Percentiles rank a stretch among this genome's conserved stretches.
These are phyloP conservation scores for Picochlorum sp. DNA, from an alignment of 139 green algal genomes.

Conservation along the genomic window DNA sequence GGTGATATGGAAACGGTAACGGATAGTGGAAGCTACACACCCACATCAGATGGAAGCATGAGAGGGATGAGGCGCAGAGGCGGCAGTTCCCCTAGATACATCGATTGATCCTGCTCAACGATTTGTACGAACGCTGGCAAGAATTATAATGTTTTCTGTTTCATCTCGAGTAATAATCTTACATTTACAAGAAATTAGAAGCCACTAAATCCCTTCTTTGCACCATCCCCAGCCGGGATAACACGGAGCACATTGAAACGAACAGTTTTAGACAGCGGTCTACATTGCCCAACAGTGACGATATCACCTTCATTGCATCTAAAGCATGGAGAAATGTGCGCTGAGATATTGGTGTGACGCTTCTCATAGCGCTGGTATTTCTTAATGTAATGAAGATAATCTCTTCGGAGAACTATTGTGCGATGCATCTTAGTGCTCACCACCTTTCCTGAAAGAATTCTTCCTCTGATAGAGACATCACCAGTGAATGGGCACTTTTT, in stretches of 20 bases:
- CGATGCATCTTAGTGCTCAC: conserved; percentile 96
- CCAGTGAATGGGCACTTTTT: conserved; percentile 99
- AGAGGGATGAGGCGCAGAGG: conserved; percentile 1
- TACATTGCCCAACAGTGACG: conserved; percentile 94
- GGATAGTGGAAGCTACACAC: conserved; percentile 10
- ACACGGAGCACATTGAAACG: conserved; percentile 98
- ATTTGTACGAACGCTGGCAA: background rate
- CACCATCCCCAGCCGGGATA: conserved; percentile 57
- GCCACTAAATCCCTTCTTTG: conserved; percentile 72
- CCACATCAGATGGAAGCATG: conserved; percentile 6
- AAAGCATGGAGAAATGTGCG: conserved; percentile 95
- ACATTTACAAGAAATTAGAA: conserved; percentile 32
- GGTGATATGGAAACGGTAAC: conserved; percentile 13
- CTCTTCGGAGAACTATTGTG: conserved; percentile 91
- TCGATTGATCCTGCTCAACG: conserved; percentile 1
- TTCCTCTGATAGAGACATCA: conserved; percentile 93
- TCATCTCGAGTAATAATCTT: background rate
- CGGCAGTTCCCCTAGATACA: conserved; percentile 3
- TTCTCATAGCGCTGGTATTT: conserved; percentile 99
- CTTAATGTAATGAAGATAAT: conserved; percentile 98
- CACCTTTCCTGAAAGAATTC: conserved; percentile 91
- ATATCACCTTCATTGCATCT: conserved; percentile 87
- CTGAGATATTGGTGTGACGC: conserved; percentile 90
- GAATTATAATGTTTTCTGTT: background rate
- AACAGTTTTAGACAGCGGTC: conserved; percentile 97